Base-by-base conservation (phyloP, 73 alveolate species). In the Paramecium sexaurelia region DNA sequence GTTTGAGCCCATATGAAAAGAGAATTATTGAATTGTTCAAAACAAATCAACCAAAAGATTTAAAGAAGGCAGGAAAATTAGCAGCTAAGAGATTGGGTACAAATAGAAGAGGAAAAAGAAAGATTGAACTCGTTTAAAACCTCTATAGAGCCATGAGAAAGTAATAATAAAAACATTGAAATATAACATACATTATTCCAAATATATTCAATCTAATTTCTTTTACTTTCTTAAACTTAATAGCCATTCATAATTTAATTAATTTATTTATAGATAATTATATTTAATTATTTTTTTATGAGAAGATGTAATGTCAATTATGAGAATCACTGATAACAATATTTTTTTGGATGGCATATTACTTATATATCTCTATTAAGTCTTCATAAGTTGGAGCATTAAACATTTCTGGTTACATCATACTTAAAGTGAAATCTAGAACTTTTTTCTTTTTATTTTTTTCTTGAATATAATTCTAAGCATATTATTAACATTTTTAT, bases 71-170 rank as follows among this genome's bases (percentile, higher is more conserved):
- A 37, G 94, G 94, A 66, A 96, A 96, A 95, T 84, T 97, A 55
- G 98, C 99, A 93, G 95, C 97, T 92, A 91, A 91, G 86, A 92
- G 98, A 91, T 96, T 97, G 91, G 99, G 99, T 37, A 97, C 99
- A 91, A 98, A 97, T 90, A 93, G 96, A 92, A 95, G 99, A 95
- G 99, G 98, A 84, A 95, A 93, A 92, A 86, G 91, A 67, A 97
- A 96, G 96, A 94, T 96, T 92, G 97, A 85, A 71, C 96, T 94
- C 75, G 78, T 96, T 85, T 92, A 95, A 84, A 95, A 73, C 40
- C 96, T 95, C 85, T 87, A 89, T 90, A 69, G 87, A 75, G 95
- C 96, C 92, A 94, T 92, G 91, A 95, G 87, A 85, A 95, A 88
- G 84, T 75, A 93, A 92, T 75, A 95, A 95, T 61, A 61, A 61